Base-by-base conservation (phyloP, 2,329 filamentous ascomycete species). In the Thelonectria rubi region DNA sequence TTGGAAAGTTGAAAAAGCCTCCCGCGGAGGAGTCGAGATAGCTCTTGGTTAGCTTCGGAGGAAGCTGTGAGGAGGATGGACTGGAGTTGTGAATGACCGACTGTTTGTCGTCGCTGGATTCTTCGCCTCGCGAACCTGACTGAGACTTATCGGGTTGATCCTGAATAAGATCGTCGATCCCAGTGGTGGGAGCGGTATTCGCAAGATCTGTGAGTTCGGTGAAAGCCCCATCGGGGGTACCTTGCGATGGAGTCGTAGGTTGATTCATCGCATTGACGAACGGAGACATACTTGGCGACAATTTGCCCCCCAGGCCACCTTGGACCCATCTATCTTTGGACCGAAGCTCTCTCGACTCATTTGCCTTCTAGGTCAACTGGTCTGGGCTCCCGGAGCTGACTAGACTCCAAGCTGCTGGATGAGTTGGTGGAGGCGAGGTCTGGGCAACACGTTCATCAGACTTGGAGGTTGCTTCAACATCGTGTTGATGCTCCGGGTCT, bases 361-460 rank as follows among this genome's bases (percentile, higher is more conserved):
- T 45, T 18, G 55, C 54, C 52, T 67, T 60, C 69, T 71, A 63
- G 42, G 65, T 54, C 55, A 64, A 49, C 17, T 39, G 20, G 9
- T 51, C 60, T 12, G 62, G 56, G 32, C 45, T 39, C 17, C 58
- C 47, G 20, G 62, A 48, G 26, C 62, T 63, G 26, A 60, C 32
- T 5, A 70, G 56, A n/a, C 62, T 65, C 26, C 65, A 60, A 20
- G 56, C 46, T 20, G 56, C 42, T 6, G 37, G 32, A 30, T 60
- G 50, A 3, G 6, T 55, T 7, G 60, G 59, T 2, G 21, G 24
- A 2, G 45, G 20, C 21, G 12, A 37, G 4, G 34, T 21, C 50
- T 34, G 20, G 6, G 34, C 18, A 11, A 18, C n/a, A 14, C 14
- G 20, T 12, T 39, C 15, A 9, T 47, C 17, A 11, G n/a, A 14